Base-by-base conservation (phyloP, 2,329 filamentous ascomycete species). In the Cercospora sp. region DNA sequence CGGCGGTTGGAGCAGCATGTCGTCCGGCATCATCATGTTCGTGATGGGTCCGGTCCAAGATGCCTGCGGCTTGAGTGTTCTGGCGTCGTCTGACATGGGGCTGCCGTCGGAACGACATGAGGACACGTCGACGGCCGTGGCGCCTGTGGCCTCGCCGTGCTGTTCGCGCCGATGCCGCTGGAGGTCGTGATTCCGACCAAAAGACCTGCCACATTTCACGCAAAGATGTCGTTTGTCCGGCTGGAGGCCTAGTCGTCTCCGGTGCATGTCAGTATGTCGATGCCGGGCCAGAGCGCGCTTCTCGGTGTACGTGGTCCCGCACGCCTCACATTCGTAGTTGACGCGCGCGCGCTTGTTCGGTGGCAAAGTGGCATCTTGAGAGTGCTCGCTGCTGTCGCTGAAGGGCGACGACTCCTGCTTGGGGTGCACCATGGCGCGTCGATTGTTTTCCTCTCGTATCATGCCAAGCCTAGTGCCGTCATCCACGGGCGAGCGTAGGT, bases 201-300 rank as follows among this genome's bases (percentile, higher is more conserved):
- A 75, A 20, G 61, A 65, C 61, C 72, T 71, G 30, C 69, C 68
- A 53, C 74, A 75, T 13, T 70, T 65, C 5, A 63, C 60, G 39
- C 74, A 75, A 2, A 68, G 60, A 66, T 73, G 69, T 65, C 73
- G 73, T 60, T 70, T 72, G 31, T 72, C 67, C 7, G 70, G 71
- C 36, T 72, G 71, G 16, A 74, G 67, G 2, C 73, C 73, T 2
- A 72, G 63, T 58, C 71, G 71, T 58, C 69, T 67, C 1, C 71
- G 71, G 62, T 75, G 74, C 53, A 69, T 70, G 23, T 74, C 72
- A 16, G 72, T 72, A 53, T 75, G 72, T 48, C 70, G 69, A 62
- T 75, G 74, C 31, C 74, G 69, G 9, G 73, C 73, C 23, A 75
- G 65, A 0, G 74, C 73, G 26, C 74, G 68, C 62, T 74, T 74